These are phyloP conservation scores for Eucalyptus curtisii DNA, from an alignment of 345 rosid species.

Conservation along the genomic window DNA sequence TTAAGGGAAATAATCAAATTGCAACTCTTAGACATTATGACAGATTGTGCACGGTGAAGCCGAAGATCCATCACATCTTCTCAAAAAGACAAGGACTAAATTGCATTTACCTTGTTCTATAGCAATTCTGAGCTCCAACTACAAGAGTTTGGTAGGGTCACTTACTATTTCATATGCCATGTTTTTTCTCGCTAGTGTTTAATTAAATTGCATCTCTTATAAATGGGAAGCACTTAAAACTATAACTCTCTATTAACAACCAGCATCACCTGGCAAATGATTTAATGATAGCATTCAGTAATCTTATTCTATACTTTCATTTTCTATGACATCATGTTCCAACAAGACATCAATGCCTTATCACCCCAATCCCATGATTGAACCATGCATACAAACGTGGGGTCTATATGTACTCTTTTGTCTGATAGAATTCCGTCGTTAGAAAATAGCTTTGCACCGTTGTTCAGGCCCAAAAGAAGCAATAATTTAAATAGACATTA, in stretches of 20 bases:
- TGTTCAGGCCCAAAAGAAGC: no score
- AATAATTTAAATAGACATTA: no score
- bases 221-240: not conserved
- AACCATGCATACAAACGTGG: no score
- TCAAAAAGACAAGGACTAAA: no score
- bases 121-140: accelerated
- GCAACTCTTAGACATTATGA: accelerated
- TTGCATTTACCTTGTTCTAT: no score
- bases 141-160: no score
- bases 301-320: accelerated
- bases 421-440: no score
- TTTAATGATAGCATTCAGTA: accelerated
- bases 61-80: not conserved
- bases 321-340: not conserved
- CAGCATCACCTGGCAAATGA: not conserved
- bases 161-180: accelerated
- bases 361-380: not conserved
- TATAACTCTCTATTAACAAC: accelerated
- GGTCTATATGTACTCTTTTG: no score
- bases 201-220: not conserved
- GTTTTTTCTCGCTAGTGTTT: no score
- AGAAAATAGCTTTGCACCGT: no score
- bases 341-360: not conserved
- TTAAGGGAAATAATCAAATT: not conserved
- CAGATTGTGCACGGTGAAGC: accelerated